Evolutionary conservation across 2,329 filamentous ascomycete genomes (phyloP), one percentile per base, ranked within the genome.

Genomic region (Fusarium subtropicale): DNA sequence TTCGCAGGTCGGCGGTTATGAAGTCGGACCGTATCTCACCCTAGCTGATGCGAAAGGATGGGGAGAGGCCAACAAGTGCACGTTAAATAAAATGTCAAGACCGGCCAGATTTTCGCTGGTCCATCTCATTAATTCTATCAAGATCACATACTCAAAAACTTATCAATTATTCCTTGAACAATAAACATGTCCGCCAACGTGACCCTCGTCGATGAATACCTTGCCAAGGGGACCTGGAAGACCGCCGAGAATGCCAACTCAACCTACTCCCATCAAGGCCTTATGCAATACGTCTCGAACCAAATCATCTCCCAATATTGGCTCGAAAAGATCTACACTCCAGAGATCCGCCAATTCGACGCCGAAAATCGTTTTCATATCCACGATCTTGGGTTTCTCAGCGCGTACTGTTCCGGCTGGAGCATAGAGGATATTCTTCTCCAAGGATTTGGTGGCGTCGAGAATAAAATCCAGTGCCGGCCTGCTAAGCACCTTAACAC

Each of bases 241-340:
- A 63, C 65, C 1, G 56, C 71, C 0, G 71, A 74, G 16, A 74
- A 74, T 30, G 71, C 71, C 26, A 74, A 74, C 34, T 74, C 71
- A 8, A 74, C 71, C 10, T 74, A 74, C 47, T 74, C 71, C 0
- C 69, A 74, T 41, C 71, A 74, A 36, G 69, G 71, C 0, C 60
- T 74, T 11, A 74, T 74, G 69, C 71, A 74, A 39, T 74, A 74
- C 42, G 60, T 74, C 20, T 74, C 71, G 5, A 73, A 71, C 4
- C 71, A 74, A 2, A 54, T 74, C 39, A 74, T 74, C 9, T 65
- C 71, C 0, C 69, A 74, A 16, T 74, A 74, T 26, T 74, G 71
- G 71, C 48, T 74, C 3, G 69, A 73, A 12, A 74, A 71, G 20
- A 31, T 74, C 11, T 74, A 74, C 28, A 73, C 69, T 11, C 20